Evolutionary conservation across 2,329 filamentous ascomycete species (phyloP).

Genomic region (Pestalotiopsis sp.): DNA sequence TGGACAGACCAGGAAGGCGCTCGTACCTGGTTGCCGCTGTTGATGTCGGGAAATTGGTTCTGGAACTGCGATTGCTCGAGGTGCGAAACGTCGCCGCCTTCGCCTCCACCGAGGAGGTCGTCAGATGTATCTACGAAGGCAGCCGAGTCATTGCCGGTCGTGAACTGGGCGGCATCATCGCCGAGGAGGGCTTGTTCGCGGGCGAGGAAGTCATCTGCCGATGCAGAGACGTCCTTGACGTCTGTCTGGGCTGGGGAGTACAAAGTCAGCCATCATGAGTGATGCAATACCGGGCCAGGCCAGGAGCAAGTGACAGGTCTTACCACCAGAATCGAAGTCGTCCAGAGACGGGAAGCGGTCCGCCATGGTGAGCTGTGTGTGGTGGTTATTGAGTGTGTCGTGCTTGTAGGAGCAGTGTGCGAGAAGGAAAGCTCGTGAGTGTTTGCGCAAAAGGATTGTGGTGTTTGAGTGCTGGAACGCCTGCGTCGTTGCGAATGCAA

Average conservation of each 20-base stretch:
- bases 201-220: slow-evolving; percentile 82
- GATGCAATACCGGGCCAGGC: background rate
- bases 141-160: slow-evolving; percentile 71
- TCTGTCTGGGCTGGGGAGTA: slow-evolving; percentile 65
- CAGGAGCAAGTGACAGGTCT: slow-evolving; percentile 22
- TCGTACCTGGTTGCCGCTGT: slow-evolving; percentile 66
- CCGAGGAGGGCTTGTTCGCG: slow-evolving; percentile 89
- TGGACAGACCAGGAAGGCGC: background rate
- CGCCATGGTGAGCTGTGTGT: slow-evolving; percentile 57
- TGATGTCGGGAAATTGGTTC: slow-evolving; percentile 86
- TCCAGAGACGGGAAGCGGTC: slow-evolving; percentile 80
- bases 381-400: background rate
- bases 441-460: background rate
- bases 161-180: slow-evolving; percentile 91
- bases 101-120: slow-evolving; percentile 72
- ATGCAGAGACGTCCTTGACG: slow-evolving; percentile 59
- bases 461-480: background rate
- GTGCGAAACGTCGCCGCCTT: slow-evolving; percentile 40
- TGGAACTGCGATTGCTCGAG: slow-evolving; percentile 65
- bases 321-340: slow-evolving; percentile 72
- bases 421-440: background rate
- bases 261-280: background rate
- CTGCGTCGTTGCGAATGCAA: background rate
- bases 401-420: background rate
- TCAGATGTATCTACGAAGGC: slow-evolving; percentile 66